Evolutionary conservation across 805 yeast genomes (phyloP).

Genomic region (Lipomyces sp.): DNA sequence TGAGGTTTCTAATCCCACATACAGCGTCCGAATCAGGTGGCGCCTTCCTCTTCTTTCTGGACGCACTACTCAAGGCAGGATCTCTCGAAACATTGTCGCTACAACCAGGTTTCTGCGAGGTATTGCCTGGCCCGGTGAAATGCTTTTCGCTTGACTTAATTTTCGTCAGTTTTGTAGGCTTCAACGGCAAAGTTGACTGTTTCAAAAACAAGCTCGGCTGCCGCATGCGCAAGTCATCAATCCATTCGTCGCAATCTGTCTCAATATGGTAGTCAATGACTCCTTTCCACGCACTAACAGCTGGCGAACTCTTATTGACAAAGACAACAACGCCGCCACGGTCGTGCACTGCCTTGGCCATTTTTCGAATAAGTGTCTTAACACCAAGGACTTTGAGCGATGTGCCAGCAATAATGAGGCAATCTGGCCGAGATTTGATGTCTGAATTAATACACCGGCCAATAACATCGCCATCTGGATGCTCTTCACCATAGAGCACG

Average conservation of each 20-base stretch:
- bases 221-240: conserved; percentile 56
- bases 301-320: conserved; percentile 61
- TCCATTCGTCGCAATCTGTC: conserved; percentile 84
- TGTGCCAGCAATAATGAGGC: conserved; percentile 89
- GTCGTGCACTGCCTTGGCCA: conserved; percentile 75
- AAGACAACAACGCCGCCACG: conserved; percentile 78
- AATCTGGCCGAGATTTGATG: conserved; percentile 65
- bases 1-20: background rate
- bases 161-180: conserved; percentile 14
- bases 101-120: background rate
- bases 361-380: conserved; percentile 68
- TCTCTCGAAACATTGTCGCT: background rate
- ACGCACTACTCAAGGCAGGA: background rate
- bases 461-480: conserved; percentile 81
- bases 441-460: conserved; percentile 73
- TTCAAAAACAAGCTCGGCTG: conserved; percentile 61
- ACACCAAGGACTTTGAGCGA: conserved; percentile 91
- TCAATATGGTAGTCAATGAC: conserved; percentile 78
- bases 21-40: background rate
- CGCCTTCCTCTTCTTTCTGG: background rate
- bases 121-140: background rate
- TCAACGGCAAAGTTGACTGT: conserved; percentile 21
- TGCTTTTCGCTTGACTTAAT: background rate
- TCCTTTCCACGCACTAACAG: conserved; percentile 64
- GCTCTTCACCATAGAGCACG: conserved; percentile 91